These are phyloP conservation scores for Stellera chamaejasme DNA, from an alignment of 345 rosid species.

Conservation along the genomic window DNA sequence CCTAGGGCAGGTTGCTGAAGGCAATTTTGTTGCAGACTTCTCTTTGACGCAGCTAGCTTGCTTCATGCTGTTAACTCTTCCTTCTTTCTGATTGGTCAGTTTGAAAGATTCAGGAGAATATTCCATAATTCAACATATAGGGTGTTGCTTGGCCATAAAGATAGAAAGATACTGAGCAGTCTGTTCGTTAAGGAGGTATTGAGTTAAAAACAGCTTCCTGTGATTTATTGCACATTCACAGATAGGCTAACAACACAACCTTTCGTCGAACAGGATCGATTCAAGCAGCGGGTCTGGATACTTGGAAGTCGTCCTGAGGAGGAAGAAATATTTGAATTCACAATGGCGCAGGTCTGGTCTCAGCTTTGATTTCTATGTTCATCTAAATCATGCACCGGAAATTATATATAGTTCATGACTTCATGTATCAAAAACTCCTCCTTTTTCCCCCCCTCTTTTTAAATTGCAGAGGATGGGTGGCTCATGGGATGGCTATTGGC, in stretches of 20 bases:
- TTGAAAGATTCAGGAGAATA: slow-evolving; percentile 86
- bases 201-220: background rate
- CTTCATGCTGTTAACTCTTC: background rate
- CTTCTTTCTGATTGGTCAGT: slow-evolving; percentile 29
- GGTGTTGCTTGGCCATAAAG: slow-evolving; percentile 82
- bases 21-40: background rate
- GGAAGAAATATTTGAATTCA: slow-evolving; percentile 83
- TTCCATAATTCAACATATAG: slow-evolving; percentile 92
- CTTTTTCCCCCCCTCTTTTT: too few species aligned
- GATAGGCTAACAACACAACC: background rate
- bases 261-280: slow-evolving; percentile 44
- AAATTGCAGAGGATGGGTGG: slow-evolving; percentile 71
- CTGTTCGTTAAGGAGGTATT: slow-evolving; percentile 74
- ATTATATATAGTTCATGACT: too few species aligned
- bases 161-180: slow-evolving; percentile 75
- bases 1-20: slow-evolving; percentile 65
- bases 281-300: slow-evolving; percentile 88
- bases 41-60: slow-evolving; percentile 3
- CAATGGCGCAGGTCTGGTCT: slow-evolving; percentile 70
- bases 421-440: background rate
- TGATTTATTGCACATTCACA: background rate
- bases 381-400: background rate
- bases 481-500: slow-evolving; percentile 95
- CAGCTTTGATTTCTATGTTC: slow-evolving; percentile 6
- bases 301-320: slow-evolving; percentile 82